Evolutionary conservation across 2,329 filamentous ascomycete genomes (phyloP), one percentile per base, ranked within the genome.

Genomic region (Penicillium sp.): DNA sequence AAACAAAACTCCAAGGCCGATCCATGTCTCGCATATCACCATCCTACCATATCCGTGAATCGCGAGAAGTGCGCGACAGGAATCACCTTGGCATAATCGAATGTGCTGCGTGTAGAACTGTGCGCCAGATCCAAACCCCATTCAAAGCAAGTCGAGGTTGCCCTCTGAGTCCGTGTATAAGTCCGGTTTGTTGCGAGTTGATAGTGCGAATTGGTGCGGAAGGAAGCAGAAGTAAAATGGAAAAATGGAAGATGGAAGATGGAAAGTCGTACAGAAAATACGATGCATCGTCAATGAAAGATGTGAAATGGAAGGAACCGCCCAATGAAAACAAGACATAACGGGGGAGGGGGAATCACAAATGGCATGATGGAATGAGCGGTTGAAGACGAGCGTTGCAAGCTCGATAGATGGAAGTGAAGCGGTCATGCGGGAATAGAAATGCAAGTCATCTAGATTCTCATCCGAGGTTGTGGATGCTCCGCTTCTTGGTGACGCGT

Each of bases 401-500:
- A 6, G 22, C 22, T 6, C 6, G 22, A 23, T 6, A 23, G 22
- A 23, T 23, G 22, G 11, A 23, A 23, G 11, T 23, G 22, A 6
- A 23, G n/a, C n/a, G n/a, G n/a, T n/a, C n/a, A n/a, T n/a, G n/a
- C n/a, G 10, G 28, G 6, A 13, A 13, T 17, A 12, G 20, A 31
- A 29, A 30, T 27, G 42, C 30, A 32, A 17, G 18, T 3, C 25
- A 32, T 12, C 9, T 13, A 12, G 20, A 25, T 15, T 14, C 27
- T 55, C 48, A 64, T 15, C 50, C 56, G 29, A 68, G 49, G 17
- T 64, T 66, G 41, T 68, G 66, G 33, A 71, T 69, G 39, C 68
- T 71, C 41, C 65, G 59, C 48, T 72, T 71, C 56, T 68, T 70
- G 41, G 51, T 62, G 41, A 71, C 47, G 22, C 61, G 60, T 37